Percentiles rank a stretch among this genome's conserved stretches.
phyloP scores from a whole-genome alignment of 805 yeast genomes.

The Allodekkera sacchari region DNA sequence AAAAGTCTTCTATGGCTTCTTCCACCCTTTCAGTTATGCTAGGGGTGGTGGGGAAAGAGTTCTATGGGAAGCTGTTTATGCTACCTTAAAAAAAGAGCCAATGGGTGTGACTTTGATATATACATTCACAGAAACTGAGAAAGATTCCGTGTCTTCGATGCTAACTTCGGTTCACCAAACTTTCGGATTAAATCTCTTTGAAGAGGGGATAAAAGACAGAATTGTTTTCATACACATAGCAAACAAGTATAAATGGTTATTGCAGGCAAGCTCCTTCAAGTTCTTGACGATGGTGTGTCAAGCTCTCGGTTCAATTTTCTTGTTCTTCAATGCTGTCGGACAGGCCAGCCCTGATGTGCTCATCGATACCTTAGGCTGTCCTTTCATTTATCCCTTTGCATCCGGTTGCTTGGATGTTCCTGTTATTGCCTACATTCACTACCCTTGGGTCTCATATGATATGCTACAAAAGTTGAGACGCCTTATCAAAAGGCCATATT shows the following conservation, averaged over 20 bases:
- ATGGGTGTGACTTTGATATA: conserved; percentile 60
- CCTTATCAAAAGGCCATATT: conserved; percentile 4
- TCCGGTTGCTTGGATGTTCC: conserved; percentile 56
- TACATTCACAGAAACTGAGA: conserved; percentile 23
- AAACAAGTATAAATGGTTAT: conserved; percentile 36
- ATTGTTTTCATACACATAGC: conserved; percentile 24
- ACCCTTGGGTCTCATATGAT: conserved; percentile 82
- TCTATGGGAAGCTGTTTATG: conserved; percentile 84
- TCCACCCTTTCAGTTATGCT: conserved; percentile 93
- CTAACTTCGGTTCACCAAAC: conserved; percentile 15
- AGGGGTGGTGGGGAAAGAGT: conserved; percentile 99
- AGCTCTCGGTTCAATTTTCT: conserved; percentile 65
- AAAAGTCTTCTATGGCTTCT: conserved; percentile 62
- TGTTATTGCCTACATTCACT: conserved; percentile 83
- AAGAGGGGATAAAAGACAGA: conserved; percentile 16
- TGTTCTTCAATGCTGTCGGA: conserved; percentile 63
- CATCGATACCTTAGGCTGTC: conserved; percentile 92
- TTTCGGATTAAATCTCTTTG: conserved; percentile 22
- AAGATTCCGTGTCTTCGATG: conserved; percentile 17
- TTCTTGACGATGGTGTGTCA: conserved; percentile 80
- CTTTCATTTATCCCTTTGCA: conserved; percentile 72
- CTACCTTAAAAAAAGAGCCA: conserved; percentile 45
- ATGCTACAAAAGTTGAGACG: conserved; percentile 61
- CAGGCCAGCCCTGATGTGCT: conserved; percentile 78
- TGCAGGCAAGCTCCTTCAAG: conserved; percentile 70